Conservation (phyloP, 2,329 filamentous ascomycete species). For the Pseudopithomyces maydicus region DNA sequence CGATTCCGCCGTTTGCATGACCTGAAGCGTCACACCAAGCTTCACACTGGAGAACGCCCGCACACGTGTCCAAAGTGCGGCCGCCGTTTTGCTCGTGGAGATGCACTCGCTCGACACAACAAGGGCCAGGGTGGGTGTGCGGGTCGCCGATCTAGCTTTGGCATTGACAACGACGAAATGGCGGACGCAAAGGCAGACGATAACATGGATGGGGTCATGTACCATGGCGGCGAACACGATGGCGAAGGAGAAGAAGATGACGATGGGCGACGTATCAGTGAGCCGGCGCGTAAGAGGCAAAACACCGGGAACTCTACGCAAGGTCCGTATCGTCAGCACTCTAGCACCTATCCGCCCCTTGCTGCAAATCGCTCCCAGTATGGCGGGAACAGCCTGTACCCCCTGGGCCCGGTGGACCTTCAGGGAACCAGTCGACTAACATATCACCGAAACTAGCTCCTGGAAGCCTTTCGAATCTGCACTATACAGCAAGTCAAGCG, state of each 20-base stretch:
- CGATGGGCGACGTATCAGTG: constrained; percentile 62
- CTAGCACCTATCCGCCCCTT: constrained; percentile 78
- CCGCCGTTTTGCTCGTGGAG: constrained; percentile 90
- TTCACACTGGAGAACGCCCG: constrained; percentile 94
- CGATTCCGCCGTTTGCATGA: constrained; percentile 93
- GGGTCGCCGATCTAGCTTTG: constrained; percentile 85
- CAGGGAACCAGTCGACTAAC: constrained; percentile 48
- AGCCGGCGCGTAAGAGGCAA: constrained; percentile 76
- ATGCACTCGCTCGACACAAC: constrained; percentile 91
- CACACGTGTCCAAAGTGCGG: constrained; percentile 96
- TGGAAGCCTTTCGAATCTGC: constrained; percentile 42
- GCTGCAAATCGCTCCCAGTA: constrained; percentile 45
- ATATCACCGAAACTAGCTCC: constrained; percentile 45
- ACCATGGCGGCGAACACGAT: constrained; percentile 58
- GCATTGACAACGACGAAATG: constrained; percentile 76
- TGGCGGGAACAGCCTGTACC: constrained; percentile 41
- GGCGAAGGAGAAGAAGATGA: constrained; percentile 61
- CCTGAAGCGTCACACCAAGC: constrained; percentile 91
- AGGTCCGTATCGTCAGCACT: constrained; percentile 67
- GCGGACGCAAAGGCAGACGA: constrained; percentile 57
- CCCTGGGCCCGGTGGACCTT: constrained; percentile 34
- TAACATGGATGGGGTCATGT: constrained; percentile 67
- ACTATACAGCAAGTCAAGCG: constrained; percentile 44
- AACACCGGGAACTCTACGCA: constrained; percentile 60
- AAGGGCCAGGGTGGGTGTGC: constrained; percentile 96